phyloP scores from a whole-genome alignment of 495 filamentous ascomycete genomes.

The Neohortaea acidophila region DNA sequence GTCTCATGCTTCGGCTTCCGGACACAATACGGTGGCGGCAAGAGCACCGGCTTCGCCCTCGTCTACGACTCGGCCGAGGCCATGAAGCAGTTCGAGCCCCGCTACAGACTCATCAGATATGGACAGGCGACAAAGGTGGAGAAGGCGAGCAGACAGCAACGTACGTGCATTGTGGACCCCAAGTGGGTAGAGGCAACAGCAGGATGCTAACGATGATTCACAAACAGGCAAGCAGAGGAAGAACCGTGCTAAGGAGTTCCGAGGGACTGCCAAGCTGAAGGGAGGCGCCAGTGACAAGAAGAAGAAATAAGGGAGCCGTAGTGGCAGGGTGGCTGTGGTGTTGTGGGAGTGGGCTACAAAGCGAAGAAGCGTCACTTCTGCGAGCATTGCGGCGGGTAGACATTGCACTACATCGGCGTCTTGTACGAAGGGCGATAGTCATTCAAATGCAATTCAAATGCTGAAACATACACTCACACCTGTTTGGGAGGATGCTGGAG shows the following conservation, averaged over 20 bases:
- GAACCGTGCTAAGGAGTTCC: conserved; percentile 97
- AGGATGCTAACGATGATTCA: conserved; percentile 25
- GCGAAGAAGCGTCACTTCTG: too few relatives aligned
- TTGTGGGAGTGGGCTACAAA: too few relatives aligned
- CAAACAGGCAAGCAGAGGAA: conserved; percentile 97
- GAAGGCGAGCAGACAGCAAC: conserved; percentile 92
- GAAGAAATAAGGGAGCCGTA: conserved; percentile 24
- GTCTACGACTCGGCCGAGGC: conserved; percentile 95
- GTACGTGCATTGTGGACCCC: too few relatives aligned
- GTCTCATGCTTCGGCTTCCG: conserved; percentile 95
- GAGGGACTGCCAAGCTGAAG: conserved; percentile 85
- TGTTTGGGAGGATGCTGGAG: too few relatives aligned
- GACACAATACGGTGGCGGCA: conserved; percentile 98
- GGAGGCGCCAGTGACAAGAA: conserved; percentile 56
- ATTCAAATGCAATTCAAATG: too few relatives aligned
- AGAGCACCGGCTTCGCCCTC: conserved; percentile 96
- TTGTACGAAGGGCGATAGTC: too few relatives aligned
- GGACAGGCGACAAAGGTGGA: conserved; percentile 85
- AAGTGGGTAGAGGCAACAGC: not conserved
- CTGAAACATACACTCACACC: too few relatives aligned
- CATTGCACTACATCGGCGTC: too few relatives aligned
- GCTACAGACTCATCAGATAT: conserved; percentile 87
- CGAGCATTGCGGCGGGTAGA: too few relatives aligned
- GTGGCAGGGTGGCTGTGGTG: not conserved
- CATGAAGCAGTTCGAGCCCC: conserved; percentile 99